Conservation (phyloP, 2,329 filamentous ascomycete species). For the Fusarium bulbicola region DNA sequence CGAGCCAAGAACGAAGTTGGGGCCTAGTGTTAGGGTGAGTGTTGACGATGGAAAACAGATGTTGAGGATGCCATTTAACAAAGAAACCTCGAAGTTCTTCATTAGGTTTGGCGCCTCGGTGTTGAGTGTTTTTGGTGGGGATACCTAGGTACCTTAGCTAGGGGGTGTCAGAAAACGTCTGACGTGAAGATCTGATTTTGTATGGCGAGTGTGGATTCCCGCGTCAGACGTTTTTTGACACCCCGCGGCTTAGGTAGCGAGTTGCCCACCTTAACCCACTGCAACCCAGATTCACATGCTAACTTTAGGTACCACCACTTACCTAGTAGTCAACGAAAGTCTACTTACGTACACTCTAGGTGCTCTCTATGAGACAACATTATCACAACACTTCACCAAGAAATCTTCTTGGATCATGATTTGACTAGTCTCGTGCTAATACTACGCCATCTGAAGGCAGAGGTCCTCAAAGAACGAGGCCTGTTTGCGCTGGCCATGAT, state of each 20-base stretch:
- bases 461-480: neutral
- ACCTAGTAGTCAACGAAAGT: too few species aligned
- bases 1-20: neutral
- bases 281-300: neutral
- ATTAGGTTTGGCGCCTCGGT: slow-evolving; percentile 27
- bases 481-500: neutral
- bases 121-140: slow-evolving; percentile 10
- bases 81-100: slow-evolving; percentile 14
- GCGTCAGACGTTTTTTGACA: too few species aligned
- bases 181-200: too few species aligned
- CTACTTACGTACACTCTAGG: neutral
- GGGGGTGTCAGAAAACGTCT: too few species aligned
- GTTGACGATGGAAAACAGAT: slow-evolving; percentile 15
- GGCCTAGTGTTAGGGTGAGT: neutral
- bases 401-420: neutral
- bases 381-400: neutral
- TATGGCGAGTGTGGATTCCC: too few species aligned
- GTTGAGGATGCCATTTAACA: slow-evolving; percentile 32
- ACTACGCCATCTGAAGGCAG: neutral
- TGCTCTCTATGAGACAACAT: too few species aligned
- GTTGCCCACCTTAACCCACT: neutral
- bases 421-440: neutral
- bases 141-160: neutral
- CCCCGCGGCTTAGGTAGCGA: neutral
- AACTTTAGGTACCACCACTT: neutral